Base-by-base conservation (phyloP, 2,329 filamentous ascomycete species). In the Penicillium digitatum region DNA sequence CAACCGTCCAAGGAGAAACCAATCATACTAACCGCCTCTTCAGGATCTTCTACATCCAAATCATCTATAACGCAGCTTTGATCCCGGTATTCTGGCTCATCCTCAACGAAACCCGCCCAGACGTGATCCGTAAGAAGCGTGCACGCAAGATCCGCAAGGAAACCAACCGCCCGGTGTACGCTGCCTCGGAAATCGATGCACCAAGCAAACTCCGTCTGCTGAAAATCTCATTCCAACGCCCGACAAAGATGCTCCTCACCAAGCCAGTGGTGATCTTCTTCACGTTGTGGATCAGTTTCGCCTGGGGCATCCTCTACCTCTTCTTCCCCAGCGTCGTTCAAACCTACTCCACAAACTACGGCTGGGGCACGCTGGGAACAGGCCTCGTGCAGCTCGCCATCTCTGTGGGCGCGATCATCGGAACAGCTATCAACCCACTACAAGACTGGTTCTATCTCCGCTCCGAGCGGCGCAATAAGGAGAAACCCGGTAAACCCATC, bases 41-140 rank as follows among this genome's bases (percentile, higher is more conserved):
- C 0, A 77, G 75, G 76, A 77, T 78, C 40, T 79, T 76, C 57
- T 70, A 75, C 27, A 66, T 74, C 16, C 75, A 78, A 29, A 76
- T 78, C 26, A 74, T 77, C 49, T 73, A 76, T 57, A 75, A 76
- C 39, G 72, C 71, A 3, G 74, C 64, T 0, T 56, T 76, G 5
- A 70, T 77, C 5, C 74, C 76, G 0, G 48, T 77, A 0, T 68
- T 79, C 38, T 74, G 69, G 61, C 48, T 78, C 3, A 63, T 77
- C 29, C 69, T 77, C 20, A 66, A 67, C 9, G 75, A 77, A 52
- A 76, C 75, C 3, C 70, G 75, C 10, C 69, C 68, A 8, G 74
- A 77, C 47, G 73, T 77, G 16, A 76, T 78, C 43, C 64, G 77
- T 3, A 62, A 66, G 27, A 67, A 65, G 10, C 70, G 74, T 10